Conservation (phyloP, 495 filamentous ascomycete genomes). For the Parachaetomium inaequale region DNA sequence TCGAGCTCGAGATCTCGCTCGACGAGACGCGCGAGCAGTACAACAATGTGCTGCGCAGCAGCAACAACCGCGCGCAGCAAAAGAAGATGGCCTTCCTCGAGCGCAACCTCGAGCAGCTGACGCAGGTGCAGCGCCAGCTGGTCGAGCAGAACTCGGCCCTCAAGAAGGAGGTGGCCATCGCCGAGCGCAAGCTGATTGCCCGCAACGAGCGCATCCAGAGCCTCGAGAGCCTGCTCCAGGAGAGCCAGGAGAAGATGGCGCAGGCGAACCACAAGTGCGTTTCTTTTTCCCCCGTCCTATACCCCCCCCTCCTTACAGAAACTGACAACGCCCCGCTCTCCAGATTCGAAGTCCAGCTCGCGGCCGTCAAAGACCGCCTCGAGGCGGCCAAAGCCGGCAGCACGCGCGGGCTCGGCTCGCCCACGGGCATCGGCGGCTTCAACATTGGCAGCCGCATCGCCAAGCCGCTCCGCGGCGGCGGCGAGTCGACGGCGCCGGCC, state of each 20-base stretch:
- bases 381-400: slow-evolving; percentile 90
- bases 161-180: slow-evolving; percentile 99
- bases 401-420: slow-evolving; percentile 70
- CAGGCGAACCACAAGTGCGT: slow-evolving; percentile 91
- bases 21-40: slow-evolving; percentile 98
- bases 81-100: slow-evolving; percentile 99
- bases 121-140: slow-evolving; percentile 92
- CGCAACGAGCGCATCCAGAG: slow-evolving; percentile 94
- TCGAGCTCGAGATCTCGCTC: slow-evolving; percentile 93
- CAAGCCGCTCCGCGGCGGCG: slow-evolving; percentile 93
- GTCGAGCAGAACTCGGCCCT: slow-evolving; percentile 94
- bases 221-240: slow-evolving; percentile 85
- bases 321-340: not conserved
- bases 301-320: not conserved
- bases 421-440: slow-evolving; percentile 62
- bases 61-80: slow-evolving; percentile 96
- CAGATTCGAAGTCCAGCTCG: slow-evolving; percentile 95
- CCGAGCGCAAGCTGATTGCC: slow-evolving; percentile 93
- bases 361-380: slow-evolving; percentile 93
- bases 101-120: slow-evolving; percentile 95
- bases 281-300: slow-evolving; percentile 5
- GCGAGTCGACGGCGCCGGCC: slow-evolving; percentile 54
- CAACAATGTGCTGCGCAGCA: slow-evolving; percentile 91
- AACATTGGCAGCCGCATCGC: slow-evolving; percentile 86
- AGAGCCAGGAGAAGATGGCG: slow-evolving; percentile 95